Evolutionary conservation across 352 stramenopile species (phyloP), one percentile per base, ranked within the genome.

Genomic region (Phytopythium montanum): DNA sequence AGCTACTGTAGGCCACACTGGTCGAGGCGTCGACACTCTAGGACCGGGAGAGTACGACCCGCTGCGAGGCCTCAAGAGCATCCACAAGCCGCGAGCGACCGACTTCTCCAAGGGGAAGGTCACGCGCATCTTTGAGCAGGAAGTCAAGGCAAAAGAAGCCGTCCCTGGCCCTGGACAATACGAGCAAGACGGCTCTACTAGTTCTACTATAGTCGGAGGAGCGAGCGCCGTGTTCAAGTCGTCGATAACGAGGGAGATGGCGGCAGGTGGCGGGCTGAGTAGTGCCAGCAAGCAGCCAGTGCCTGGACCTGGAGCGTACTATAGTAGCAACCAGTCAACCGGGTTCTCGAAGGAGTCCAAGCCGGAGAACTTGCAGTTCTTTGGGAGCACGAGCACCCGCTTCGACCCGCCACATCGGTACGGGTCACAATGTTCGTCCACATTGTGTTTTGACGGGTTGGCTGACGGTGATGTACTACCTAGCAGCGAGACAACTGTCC

Each of bases 191-290:
- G 1, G 9, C 3, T 56, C 25, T 18, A 2, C 29, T 6, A 21
- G 31, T 6, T 13, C n/a, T 21, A 14, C 50, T 21, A 33, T 61
- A 1, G 63, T 75, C 21, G 45, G 60, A 6, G 61, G 54, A 28
- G 64, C 68, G n/a, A 93, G 70, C 45, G 81, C 84, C 0, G 75
- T 88, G 19, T 93, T 93, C 60, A 91, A 91, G 54, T 93, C 84
- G 1, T 61, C 61, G 0, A 73, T 88, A 19, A 79, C 77, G 25
- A 54, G 82, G 28, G 81, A 91, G 29, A 79, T 80, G 65, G 72
- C 66, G 12, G 18, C 33, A 12, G 33, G n/a, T 5, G 51, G 21
- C 9, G 51, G 19, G n/a, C 19, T 59, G 10, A 60, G 66, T 1
- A 66, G 62, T 12, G 63, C 61, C 4, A 59, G 31, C 18, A 84